These are phyloP conservation scores for Iberis pinnata DNA, from an alignment of 345 rosid genomes.

Conservation along the genomic window DNA sequence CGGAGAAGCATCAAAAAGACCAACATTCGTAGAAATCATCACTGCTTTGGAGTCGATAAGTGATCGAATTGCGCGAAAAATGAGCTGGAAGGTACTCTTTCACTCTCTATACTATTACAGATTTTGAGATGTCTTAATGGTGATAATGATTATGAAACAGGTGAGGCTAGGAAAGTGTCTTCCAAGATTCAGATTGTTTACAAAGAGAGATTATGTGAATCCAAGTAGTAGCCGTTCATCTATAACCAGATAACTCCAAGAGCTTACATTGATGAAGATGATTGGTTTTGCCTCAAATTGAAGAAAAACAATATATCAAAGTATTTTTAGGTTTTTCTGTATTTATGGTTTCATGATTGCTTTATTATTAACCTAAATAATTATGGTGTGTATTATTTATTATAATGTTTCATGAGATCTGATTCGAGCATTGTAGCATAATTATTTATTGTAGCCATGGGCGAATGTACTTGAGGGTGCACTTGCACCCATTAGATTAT, in stretches of 20 bases:
- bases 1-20: slow-evolving; percentile 55
- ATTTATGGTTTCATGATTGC: neutral
- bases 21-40: slow-evolving; percentile 59
- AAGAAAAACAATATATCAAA: too few species aligned
- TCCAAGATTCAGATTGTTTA: slow-evolving; percentile 34
- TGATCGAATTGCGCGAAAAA: slow-evolving; percentile 36
- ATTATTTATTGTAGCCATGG: too few species aligned
- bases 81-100: slow-evolving; percentile 52
- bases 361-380: slow-evolving; percentile 5
- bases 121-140: neutral
- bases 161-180: slow-evolving; percentile 45
- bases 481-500: too few species aligned
- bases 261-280: slow-evolving; percentile 3
- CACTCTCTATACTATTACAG: neutral
- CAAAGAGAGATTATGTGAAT: slow-evolving; percentile 43
- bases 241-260: slow-evolving; percentile 30
- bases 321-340: neutral
- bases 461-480: too few species aligned
- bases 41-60: slow-evolving; percentile 40
- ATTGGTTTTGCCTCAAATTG: neutral
- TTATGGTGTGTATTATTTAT: slow-evolving; percentile 8
- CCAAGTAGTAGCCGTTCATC: slow-evolving; percentile 50
- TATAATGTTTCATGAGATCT: neutral
- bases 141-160: slow-evolving; percentile 28
- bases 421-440: neutral